Evolutionary conservation across 768 basidiomycete species (phyloP).

Genomic region (Leccinum aurantiacum): DNA sequence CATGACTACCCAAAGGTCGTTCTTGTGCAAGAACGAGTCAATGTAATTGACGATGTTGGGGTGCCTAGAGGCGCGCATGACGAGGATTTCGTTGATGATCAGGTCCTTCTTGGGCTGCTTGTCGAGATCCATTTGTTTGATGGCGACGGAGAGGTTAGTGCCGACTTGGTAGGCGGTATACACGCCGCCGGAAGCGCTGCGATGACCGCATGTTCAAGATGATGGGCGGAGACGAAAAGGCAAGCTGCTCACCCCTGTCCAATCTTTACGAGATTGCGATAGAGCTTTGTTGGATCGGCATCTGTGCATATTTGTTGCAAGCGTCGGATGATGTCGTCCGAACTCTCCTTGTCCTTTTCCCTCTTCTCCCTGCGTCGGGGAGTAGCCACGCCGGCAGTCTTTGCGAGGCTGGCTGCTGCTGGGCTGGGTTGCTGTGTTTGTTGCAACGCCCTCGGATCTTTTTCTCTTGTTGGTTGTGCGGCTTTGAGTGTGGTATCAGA

Average conservation of each 20-base stretch:
- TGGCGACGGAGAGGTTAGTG: constrained; percentile 90
- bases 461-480: constrained; percentile 33
- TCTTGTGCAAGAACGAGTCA: constrained; percentile 96
- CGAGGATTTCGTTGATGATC: constrained; percentile 99
- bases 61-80: constrained; percentile 95
- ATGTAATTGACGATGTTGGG: constrained; percentile 99
- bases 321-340: constrained; percentile 88
- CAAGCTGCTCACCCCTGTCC: constrained; percentile 81
- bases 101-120: constrained; percentile 99
- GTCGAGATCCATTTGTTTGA: constrained; percentile 99
- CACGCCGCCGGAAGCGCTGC: constrained; percentile 93
- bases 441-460: constrained; percentile 35
- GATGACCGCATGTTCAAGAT: constrained; percentile 9
- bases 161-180: constrained; percentile 99
- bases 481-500: constrained; percentile 57
- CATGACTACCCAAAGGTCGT: constrained; percentile 99
- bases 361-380: constrained; percentile 87
- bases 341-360: constrained; percentile 71
- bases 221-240: neutral
- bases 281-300: constrained; percentile 93
- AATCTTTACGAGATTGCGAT: constrained; percentile 92
- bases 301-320: constrained; percentile 95
- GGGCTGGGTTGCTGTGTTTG: constrained; percentile 55
- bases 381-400: constrained; percentile 71
- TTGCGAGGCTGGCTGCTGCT: constrained; percentile 64